Evolutionary conservation across 495 filamentous ascomycete genomes (phyloP).

Genomic region (Podospora fimiseda): DNA sequence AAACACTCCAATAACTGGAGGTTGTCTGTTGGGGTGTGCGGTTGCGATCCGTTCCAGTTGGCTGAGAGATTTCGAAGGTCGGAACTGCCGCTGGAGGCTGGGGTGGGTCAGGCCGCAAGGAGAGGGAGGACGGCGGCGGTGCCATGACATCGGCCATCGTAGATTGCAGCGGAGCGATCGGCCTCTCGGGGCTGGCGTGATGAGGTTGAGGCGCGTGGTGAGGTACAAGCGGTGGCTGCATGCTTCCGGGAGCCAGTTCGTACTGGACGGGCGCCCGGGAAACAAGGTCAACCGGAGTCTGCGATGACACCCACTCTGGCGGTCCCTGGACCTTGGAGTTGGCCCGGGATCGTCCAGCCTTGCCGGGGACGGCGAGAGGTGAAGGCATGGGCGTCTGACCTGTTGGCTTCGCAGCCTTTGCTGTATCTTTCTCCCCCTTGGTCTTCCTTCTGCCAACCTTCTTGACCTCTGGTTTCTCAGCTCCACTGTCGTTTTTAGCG

Average conservation of each 20-base stretch:
- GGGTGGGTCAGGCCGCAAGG: conserved; percentile 42
- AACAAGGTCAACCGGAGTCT: conserved; percentile 28
- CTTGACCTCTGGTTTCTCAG: conserved; percentile 50
- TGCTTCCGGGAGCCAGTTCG: conserved; percentile 27
- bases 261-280: conserved; percentile 27
- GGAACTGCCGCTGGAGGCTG: conserved; percentile 29
- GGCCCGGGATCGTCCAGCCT: conserved; percentile 40
- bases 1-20: conserved; percentile 97
- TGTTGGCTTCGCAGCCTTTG: conserved; percentile 21
- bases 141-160: conserved; percentile 45
- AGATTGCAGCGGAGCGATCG: conserved; percentile 22
- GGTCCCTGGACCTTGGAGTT: conserved; percentile 35
- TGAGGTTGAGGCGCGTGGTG: conserved; percentile 19
- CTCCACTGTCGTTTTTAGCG: conserved; percentile 42
- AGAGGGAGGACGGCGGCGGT: conserved; percentile 25
- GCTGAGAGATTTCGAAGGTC: conserved; percentile 36
- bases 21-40: conserved; percentile 51
- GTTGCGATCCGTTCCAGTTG: conserved; percentile 35
- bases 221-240: conserved; percentile 35
- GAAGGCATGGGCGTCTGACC: conserved; percentile 37
- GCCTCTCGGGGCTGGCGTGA: conserved; percentile 30
- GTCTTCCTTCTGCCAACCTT: conserved; percentile 38
- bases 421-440: conserved; percentile 33
- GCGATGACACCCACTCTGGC: conserved; percentile 34
- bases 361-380: conserved; percentile 27